A percentile compares a stretch with the other conserved stretches of the same genome.
Conservation (phyloP, 805 yeast species). For the Schwanniomyces polymorphus region DNA sequence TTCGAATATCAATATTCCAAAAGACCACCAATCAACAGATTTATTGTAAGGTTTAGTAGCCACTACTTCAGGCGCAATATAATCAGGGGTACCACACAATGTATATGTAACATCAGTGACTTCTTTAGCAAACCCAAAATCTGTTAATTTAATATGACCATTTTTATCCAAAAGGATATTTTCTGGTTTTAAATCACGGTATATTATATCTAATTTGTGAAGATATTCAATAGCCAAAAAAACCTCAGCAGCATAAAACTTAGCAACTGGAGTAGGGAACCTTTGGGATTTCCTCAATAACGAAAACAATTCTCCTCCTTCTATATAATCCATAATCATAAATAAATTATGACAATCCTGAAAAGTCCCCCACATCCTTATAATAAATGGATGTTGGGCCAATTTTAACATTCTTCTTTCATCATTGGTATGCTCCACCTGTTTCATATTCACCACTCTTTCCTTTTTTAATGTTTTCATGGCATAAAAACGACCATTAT, state of each 20-base stretch:
- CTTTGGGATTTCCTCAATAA: slow-evolving; percentile 56
- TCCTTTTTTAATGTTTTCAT: slow-evolving; percentile 59
- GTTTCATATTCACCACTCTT: slow-evolving; percentile 60
- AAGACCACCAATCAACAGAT: slow-evolving; percentile 67
- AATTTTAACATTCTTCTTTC: slow-evolving; percentile 59
- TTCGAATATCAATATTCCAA: slow-evolving; percentile 60
- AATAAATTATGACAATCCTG: slow-evolving; percentile 57
- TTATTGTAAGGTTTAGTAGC: slow-evolving; percentile 63
- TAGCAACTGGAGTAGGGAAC: slow-evolving; percentile 64
- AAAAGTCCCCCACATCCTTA: slow-evolving; percentile 68
- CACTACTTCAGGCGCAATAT: slow-evolving; percentile 66
- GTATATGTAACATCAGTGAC: slow-evolving; percentile 61
- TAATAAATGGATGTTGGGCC: slow-evolving; percentile 60
- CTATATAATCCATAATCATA: slow-evolving; percentile 67
- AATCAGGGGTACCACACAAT: slow-evolving; percentile 64
- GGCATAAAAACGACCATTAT: slow-evolving; percentile 60
- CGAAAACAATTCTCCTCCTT: slow-evolving; percentile 62
- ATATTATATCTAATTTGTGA: slow-evolving; percentile 58
- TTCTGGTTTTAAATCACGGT: slow-evolving; percentile 63
- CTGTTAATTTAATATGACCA: slow-evolving; percentile 62
- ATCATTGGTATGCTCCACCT: slow-evolving; percentile 64
- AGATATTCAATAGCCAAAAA: slow-evolving; percentile 57
- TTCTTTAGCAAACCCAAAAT: slow-evolving; percentile 65
- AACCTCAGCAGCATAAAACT: slow-evolving; percentile 64
- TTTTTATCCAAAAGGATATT: slow-evolving; percentile 57